Evolutionary conservation across 148 eudicot genomes (phyloP), one percentile per base, ranked within the genome.

Genomic region (Vaccinium darrowii): DNA sequence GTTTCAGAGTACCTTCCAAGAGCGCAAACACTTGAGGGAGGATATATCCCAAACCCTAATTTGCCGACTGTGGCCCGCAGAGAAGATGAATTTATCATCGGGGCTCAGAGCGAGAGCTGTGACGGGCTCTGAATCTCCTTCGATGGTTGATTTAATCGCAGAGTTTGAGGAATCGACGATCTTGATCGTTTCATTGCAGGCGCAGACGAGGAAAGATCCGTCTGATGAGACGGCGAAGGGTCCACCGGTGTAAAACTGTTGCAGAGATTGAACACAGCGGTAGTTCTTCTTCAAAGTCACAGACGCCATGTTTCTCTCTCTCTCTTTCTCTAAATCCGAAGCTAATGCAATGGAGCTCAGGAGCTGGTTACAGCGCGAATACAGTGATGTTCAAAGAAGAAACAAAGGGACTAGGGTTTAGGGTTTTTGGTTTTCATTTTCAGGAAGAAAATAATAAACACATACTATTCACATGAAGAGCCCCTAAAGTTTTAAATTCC

Each of bases 1-100:
- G 81, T 7, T 7, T 57, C 8, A 72, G 13, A 11, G 1, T 86
- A 96, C 99, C 99, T 96, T 96, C 98, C 98, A 96, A 25, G 99
- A 95, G 4, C 97, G 97, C 73, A 95, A 78, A 86, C 94, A 92
- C 83, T 95, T 91, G 76, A 90, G 92, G 9, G 97, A 69, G 23
- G 92, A 90, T 57, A 96, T 82, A 54, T 96, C 99, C 99, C 99
- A 96, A 82, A 95, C 98, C 86, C 96, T 91, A 90, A 97, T 95
- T 89, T 92, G 98, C 2, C 94, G 89, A 81, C 93, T 90, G 79
- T 95, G 99, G 58, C 92, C 88, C 1, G 98, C 83, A 13, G 98
- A 95, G 82, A 95, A 94, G 57, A 97, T 91, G 78, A 95, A 85
- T 0, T 86, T 88, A 63, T 91, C 88, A 73, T 94, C 87, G 8